Evolutionary conservation across 768 basidiomycete genomes (phyloP), one percentile per base, ranked within the genome.

Genomic region (Kwoniella bestiolae): DNA sequence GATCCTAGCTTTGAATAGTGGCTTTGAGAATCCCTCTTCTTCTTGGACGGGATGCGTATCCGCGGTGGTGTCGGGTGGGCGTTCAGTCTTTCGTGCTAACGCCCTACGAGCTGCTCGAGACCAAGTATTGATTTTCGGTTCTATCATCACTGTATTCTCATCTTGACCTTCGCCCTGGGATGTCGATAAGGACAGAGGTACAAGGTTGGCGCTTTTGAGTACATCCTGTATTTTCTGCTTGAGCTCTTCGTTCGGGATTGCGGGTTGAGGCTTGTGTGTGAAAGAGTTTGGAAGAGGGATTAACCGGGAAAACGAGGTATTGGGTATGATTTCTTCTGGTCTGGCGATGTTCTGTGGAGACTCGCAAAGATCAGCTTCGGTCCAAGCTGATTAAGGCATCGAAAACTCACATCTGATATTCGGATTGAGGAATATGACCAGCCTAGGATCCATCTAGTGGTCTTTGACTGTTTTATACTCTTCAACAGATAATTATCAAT

Each of bases 381-480:
- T 59, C 18, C 35, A 2, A n/a, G 11, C 57, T 45, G 11, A 31
- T 11, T 21, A 31, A 26, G 14, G 53, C 18, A 47, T 2, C 7
- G 26, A 47, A 29, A 32, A 53, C 91, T 56, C 77, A 94, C 95
- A 68, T 96, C 92, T 0, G 91, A 88, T 31, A 96, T 81, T 6
- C 87, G 87, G 14, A 77, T 78, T 29, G 85, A 84, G 2, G 81
- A 83, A 59, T 89, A 88, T 0, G 91, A 93, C 95, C 95, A 97
- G 0, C 86, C 92, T 2, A 98, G 80, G 0, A 89, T 91, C 93
- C 94, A 98, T n/a, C 96, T 86, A 1, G 89, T 85, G 0, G 95
- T 97, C 61, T 89, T 87, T 0, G 94, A 92, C 80, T 93, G 93
- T 2, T 89, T 83, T 50, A 94, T 89, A 69, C 92, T 89, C 0